A percentile compares a stretch with the other conserved stretches of the same genome.
Conservation (phyloP, 1,284 basidiomycete genomes). For the Rhodotorula sp. region DNA sequence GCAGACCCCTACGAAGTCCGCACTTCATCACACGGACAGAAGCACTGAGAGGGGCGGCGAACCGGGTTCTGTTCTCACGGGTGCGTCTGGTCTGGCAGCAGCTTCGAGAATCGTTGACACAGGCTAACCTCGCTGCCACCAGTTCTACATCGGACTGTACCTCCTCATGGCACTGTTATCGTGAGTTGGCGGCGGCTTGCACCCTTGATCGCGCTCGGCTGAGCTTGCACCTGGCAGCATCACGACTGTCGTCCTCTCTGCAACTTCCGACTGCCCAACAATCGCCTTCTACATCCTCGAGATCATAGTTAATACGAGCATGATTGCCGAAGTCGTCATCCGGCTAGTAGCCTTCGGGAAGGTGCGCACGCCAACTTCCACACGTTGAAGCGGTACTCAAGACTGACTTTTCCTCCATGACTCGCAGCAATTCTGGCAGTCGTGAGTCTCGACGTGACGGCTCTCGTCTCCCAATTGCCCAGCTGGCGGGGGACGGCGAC, state of each 20-base stretch:
- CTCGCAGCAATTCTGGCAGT: conserved; percentile 88
- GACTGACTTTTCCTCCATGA: not conserved
- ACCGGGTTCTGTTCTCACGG: conserved; percentile 73
- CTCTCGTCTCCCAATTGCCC: not conserved
- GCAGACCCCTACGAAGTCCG: conserved; percentile 12
- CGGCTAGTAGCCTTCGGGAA: conserved; percentile 84
- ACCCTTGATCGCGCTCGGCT: conserved; percentile 7
- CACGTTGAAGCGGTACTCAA: not conserved
- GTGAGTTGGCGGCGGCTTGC: not conserved
- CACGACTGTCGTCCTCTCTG: conserved; percentile 81
- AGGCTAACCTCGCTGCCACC: too few species aligned
- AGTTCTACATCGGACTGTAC: conserved; percentile 62
- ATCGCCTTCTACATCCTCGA: conserved; percentile 82
- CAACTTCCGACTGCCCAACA: conserved; percentile 55
- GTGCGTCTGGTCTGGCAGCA: too few species aligned
- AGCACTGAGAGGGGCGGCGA: conserved; percentile 73
- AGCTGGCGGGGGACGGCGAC: not conserved
- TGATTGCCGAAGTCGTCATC: conserved; percentile 87
- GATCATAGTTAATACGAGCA: conserved; percentile 80
- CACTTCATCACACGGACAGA: conserved; percentile 64
- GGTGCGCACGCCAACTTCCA: conserved; percentile 55
- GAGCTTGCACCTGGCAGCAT: conserved; percentile 48
- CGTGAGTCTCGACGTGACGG: conserved; percentile 47
- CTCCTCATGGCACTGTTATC: conserved; percentile 64
- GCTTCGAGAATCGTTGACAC: too few species aligned